These are phyloP conservation scores for Suillus spraguei DNA, from an alignment of 768 basidiomycete genomes.

Conservation along the genomic window DNA sequence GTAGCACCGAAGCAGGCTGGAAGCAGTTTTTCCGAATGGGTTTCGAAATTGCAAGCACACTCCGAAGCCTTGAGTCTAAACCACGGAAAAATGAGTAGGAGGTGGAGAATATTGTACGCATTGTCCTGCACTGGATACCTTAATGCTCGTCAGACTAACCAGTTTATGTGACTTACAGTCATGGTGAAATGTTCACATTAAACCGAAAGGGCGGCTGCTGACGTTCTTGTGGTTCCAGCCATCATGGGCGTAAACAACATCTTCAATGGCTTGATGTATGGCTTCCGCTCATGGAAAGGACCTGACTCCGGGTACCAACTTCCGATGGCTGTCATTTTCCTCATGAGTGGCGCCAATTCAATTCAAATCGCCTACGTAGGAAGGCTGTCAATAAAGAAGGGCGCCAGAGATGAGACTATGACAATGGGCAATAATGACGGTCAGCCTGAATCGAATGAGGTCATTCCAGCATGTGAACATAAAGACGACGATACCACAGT, in stretches of 20 bases:
- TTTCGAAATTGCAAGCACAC: background rate
- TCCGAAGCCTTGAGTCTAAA: no score
- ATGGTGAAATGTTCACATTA: background rate
- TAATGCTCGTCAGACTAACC: background rate
- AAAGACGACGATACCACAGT: background rate
- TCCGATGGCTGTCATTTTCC: fast-evolving
- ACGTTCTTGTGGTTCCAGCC: background rate
- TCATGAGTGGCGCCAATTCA: background rate
- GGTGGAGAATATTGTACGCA: background rate
- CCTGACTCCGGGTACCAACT: no score
- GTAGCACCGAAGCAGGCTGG: background rate
- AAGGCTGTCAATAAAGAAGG: background rate
- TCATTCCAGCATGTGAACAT: background rate
- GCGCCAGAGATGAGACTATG: background rate
- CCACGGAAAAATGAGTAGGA: background rate
- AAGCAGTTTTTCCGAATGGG: background rate
- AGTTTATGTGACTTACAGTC: background rate
- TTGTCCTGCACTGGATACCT: background rate
- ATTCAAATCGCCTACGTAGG: background rate
- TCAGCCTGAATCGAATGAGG: background rate
- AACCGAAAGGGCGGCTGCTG: background rate
- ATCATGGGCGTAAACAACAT: background rate
- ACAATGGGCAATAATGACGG: background rate
- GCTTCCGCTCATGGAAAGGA: background rate
- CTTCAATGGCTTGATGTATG: background rate